These are phyloP conservation scores for Leccinum subgranulosum DNA, from an alignment of 768 basidiomycete species.

Conservation along the genomic window DNA sequence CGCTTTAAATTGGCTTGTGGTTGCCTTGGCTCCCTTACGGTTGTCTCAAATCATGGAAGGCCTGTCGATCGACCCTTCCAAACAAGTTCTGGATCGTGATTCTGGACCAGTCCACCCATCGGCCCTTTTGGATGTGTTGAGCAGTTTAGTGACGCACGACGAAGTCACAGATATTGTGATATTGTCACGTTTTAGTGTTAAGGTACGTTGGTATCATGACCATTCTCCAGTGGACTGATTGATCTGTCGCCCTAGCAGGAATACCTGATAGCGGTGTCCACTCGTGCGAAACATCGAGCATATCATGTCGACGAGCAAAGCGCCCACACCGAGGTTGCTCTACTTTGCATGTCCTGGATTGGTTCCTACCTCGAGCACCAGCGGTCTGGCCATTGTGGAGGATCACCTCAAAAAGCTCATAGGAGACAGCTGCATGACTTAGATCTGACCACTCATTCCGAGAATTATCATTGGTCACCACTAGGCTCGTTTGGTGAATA, in stretches of 20 bases:
- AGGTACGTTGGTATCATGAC: background rate
- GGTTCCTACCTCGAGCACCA: background rate
- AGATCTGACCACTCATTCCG: rapidly evolving
- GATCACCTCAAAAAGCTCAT: background rate
- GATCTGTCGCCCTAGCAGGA: background rate
- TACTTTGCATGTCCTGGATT: background rate
- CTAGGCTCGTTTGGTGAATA: background rate
- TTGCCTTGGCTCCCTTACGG: slow-evolving; percentile 1
- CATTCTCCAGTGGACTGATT: background rate
- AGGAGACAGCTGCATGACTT: no score
- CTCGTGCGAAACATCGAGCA: background rate
- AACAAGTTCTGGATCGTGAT: background rate
- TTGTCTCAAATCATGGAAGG: slow-evolving; percentile 9
- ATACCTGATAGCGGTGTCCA: background rate
- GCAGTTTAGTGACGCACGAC: background rate
- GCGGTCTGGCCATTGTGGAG: background rate
- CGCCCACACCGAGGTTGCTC: background rate
- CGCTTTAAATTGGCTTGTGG: slow-evolving; percentile 12
- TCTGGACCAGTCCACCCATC: background rate
- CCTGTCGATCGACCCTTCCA: slow-evolving; percentile 1
- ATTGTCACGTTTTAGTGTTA: background rate
- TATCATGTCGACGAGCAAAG: background rate
- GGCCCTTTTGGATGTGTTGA: background rate
- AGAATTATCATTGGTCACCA: background rate
- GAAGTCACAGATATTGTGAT: background rate